These are phyloP conservation scores for Prunus armeniaca DNA, from an alignment of 306 rosid genomes.

Conservation along the genomic window DNA sequence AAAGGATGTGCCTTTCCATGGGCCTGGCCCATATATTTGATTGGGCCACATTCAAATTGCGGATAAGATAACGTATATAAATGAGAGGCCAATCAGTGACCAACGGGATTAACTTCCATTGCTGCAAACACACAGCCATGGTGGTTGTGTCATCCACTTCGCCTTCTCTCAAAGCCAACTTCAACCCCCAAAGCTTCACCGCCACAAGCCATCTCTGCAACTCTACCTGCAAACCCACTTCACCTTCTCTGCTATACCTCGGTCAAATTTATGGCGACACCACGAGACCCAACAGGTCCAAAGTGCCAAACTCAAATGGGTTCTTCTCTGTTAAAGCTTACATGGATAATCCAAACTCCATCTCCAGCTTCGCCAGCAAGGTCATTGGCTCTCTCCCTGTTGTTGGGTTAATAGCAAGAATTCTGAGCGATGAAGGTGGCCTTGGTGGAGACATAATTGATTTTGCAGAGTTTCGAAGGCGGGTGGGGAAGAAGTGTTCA, in stretches of 20 bases:
- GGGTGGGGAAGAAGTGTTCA: constrained; percentile 79
- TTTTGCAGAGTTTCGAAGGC: constrained; percentile 82
- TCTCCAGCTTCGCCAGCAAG: constrained; percentile 57
- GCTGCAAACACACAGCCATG: constrained; percentile 33
- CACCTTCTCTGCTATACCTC: constrained; percentile 36
- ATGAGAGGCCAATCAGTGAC: constrained; percentile 36
- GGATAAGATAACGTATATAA: constrained; percentile 51
- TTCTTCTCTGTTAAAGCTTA: constrained; percentile 43
- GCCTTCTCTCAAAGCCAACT: constrained; percentile 34
- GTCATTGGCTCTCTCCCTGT: constrained; percentile 90
- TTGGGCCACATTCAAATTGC: background rate
- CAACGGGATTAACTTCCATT: constrained; percentile 18
- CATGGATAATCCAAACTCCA: constrained; percentile 69
- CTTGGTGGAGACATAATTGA: constrained; percentile 74
- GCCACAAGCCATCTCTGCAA: constrained; percentile 15
- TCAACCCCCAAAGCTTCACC: constrained; percentile 18
- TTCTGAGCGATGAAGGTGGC: constrained; percentile 84
- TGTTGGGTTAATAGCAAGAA: constrained; percentile 73
- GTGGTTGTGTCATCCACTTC: constrained; percentile 42
- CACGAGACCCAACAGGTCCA: constrained; percentile 20
- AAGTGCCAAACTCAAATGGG: constrained; percentile 5
- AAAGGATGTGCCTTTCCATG: background rate
- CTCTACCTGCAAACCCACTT: constrained; percentile 32
- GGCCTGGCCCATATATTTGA: background rate
- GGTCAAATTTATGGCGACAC: constrained; percentile 43